Evolutionary conservation across 2,329 filamentous ascomycete genomes (phyloP), one percentile per base, ranked within the genome.

Genomic region (Colletotrichum higginsianum): DNA sequence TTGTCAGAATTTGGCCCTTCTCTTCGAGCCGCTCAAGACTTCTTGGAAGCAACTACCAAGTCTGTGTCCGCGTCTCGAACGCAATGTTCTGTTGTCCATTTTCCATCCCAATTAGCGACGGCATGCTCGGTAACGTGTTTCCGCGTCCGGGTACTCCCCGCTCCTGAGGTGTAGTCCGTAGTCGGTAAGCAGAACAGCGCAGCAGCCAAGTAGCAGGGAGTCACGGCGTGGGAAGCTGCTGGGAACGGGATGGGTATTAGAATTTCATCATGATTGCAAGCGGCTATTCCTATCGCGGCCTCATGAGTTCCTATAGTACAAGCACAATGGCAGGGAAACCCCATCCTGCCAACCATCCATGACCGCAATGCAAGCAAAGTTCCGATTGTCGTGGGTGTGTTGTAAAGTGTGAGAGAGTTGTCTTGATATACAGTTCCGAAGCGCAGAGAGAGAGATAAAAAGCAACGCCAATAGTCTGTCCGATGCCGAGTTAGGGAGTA

Each of bases 301-400:
- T 71, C 68, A 71, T 68, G 68, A 71, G 64, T 55, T 71, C 68
- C 65, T 71, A 71, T 71, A 71, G 57, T 71, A 71, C 68, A 71
- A 63, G 65, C 68, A 71, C 58, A 68, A 63, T 42, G 68, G 68
- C 68, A 71, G 68, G 68, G 58, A 64, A 71, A 68, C 65, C 67
- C 58, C 65, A 63, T 71, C 68, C 68, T 63, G 68, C 68, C 68
- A 47, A 47, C 67, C 68, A 61, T 71, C 65, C 68, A 71, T 68
- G 68, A 68, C 65, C 65, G 58, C 68, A 71, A 71, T 68, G 68
- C 65, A 68, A 63, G 68, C 68, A 68, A 68, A 58, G 63, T 67
- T 71, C 68, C 65, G 65, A 56, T 71, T 63, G 56, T 40, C 58
- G 58, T 61, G 58, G 67, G 50, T 58, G 64, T 62, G 49, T 60